Conservation (phyloP, 495 filamentous ascomycete genomes). For the Tirmania nivea region DNA sequence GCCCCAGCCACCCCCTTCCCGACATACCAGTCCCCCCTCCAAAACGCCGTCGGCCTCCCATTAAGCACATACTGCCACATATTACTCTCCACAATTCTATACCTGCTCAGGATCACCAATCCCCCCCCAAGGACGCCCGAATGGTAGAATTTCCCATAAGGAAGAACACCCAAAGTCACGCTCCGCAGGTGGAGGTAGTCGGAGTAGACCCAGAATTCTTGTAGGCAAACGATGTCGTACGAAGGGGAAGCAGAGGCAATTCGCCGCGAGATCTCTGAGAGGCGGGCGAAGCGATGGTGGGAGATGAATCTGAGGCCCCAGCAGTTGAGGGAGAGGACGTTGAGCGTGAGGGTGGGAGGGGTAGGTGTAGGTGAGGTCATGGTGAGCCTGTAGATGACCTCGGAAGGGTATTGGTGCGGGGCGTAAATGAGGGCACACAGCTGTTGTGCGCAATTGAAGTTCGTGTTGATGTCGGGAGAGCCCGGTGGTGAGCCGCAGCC, state of each 20-base stretch:
- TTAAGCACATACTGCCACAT: conserved; percentile 83
- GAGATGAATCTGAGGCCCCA: conserved; percentile 87
- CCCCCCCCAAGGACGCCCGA: conserved; percentile 77
- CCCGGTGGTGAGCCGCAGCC: no score
- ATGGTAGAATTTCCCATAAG: conserved; percentile 84
- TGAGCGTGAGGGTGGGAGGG: conserved; percentile 56
- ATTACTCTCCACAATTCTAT: conserved; percentile 83
- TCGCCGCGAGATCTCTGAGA: conserved; percentile 60
- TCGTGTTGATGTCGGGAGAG: no score
- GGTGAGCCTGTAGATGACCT: not conserved
- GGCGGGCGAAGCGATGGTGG: conserved; percentile 53
- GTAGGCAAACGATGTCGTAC: conserved; percentile 75
- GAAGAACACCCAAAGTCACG: conserved; percentile 55
- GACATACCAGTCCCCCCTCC: conserved; percentile 81
- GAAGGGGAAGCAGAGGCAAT: conserved; percentile 42
- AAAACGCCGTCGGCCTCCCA: conserved; percentile 81
- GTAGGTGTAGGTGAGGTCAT: conserved; percentile 63
- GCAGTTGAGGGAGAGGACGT: conserved; percentile 57
- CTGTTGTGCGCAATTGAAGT: no score
- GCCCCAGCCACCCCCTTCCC: conserved; percentile 88
- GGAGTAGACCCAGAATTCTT: conserved; percentile 87
- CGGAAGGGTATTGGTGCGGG: conserved; percentile 27
- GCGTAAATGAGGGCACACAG: conserved; percentile 38
- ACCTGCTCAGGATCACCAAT: conserved; percentile 77
- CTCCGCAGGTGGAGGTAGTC: conserved; percentile 69